A percentile compares a stretch with the other conserved stretches of the same genome.
Evolutionary conservation across 768 basidiomycete species (phyloP).

Genomic region (Phaeolepiota aurea): DNA sequence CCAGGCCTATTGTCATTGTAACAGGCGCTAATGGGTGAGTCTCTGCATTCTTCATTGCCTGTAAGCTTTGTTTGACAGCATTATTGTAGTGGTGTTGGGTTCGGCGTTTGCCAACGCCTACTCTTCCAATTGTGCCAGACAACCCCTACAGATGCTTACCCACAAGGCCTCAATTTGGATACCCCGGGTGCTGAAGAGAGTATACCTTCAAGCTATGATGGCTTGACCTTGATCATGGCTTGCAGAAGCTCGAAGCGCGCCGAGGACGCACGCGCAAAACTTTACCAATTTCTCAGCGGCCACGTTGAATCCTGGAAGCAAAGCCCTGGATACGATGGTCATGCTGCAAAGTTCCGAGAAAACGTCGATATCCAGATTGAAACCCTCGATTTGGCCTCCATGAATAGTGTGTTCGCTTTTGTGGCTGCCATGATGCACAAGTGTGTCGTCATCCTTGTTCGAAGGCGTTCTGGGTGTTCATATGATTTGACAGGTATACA

Average conservation of each 20-base stretch:
- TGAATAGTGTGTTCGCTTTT: conserved; percentile 57
- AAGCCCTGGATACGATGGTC: conserved; percentile 33
- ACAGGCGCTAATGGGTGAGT: conserved; percentile 66
- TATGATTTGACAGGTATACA: conserved; percentile 44
- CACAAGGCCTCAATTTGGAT: conserved; percentile 30
- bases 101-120: conserved; percentile 75
- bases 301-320: conserved; percentile 33
- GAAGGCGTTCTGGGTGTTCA: conserved; percentile 1
- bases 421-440: conserved; percentile 39
- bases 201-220: conserved; percentile 26
- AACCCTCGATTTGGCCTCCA: conserved; percentile 53
- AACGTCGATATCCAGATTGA: conserved; percentile 55
- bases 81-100: conserved; percentile 64
- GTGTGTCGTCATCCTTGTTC: conserved; percentile 28
- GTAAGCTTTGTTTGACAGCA: background rate
- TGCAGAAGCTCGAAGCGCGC: conserved; percentile 65
- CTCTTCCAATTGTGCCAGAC: conserved; percentile 54
- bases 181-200: conserved; percentile 9
- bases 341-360: conserved; percentile 48
- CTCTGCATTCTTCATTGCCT: background rate
- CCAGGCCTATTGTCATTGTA: conserved; percentile 47
- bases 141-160: conserved; percentile 41
- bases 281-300: conserved; percentile 45
- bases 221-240: conserved; percentile 72
- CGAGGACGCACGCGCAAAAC: conserved; percentile 46